Base-by-base conservation (phyloP, 345 rosid species). In the Lepidium aucheri region DNA sequence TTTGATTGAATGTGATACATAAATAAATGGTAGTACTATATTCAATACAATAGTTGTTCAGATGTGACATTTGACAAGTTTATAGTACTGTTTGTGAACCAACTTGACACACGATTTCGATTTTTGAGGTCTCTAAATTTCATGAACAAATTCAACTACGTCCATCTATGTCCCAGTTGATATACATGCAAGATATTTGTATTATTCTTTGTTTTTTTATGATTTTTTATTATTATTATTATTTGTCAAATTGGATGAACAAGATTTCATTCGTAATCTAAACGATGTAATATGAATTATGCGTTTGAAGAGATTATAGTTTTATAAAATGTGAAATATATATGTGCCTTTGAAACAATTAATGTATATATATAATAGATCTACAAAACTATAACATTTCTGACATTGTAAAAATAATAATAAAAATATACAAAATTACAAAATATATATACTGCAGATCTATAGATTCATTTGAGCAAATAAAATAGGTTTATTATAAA, bases 21-120 rank as follows among this genome's bases (percentile, higher is more conserved):
- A 17, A 46, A 47, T 39, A 17, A 58, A 41, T 68, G n/a, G 41
- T 49, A 40, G 50, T 40, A 46, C 40, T 28, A 47, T 14, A 47
- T 47, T 42, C 15, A 58, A 47, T 36, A 26, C 24, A 14, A 28
- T 16, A 14, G 13, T 56, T 20, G 49, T 38, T 36, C 20, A 12
- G 72, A 57, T 47, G 55, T 57, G 72, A 68, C 69, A 39, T 26
- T 39, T 15, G 68, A 64, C 64, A 36, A 56, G 64, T 10, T 55
- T 4, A 9, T 9, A 11, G 28, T 54, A 43, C 16, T 43, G 53
- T 54, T 42, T 66, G 54, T 56, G 55, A 55, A 44, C 34, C 44
- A 54, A 54, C 42, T 39, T 33, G 43, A 44, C 53, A 53, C 44
- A 54, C 34, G 53, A 20, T 44, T 66, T 33, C 43, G 51, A 42